Percentiles rank a stretch among this genome's conserved stretches.
These are phyloP conservation scores for Camellia granthamiana DNA, from an alignment of 148 eudicot genomes.

Conservation along the genomic window DNA sequence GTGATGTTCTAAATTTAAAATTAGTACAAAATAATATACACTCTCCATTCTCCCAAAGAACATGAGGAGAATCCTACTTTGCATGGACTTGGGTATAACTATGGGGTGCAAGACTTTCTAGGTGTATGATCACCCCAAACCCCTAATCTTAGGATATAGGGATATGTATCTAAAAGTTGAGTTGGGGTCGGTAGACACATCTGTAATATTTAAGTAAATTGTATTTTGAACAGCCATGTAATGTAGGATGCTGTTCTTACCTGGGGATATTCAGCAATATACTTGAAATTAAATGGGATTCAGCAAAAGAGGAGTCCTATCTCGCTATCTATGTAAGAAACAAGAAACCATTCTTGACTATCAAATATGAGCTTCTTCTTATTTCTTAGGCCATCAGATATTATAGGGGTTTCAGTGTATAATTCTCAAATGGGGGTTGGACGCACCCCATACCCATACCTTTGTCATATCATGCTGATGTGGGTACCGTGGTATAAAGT, in stretches of 20 bases:
- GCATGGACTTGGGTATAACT: not conserved
- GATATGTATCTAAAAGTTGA: not conserved
- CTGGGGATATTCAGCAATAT: not conserved
- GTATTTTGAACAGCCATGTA: not conserved
- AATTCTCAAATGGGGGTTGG: not conserved
- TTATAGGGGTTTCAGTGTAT: not conserved
- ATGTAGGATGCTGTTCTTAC: not conserved
- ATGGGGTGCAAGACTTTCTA: not conserved
- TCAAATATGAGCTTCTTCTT: not conserved
- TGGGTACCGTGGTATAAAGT: not conserved
- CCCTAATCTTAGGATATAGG: not conserved
- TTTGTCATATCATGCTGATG: not conserved
- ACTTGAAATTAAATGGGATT: slow-evolving; percentile 8
- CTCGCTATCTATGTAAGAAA: not conserved
- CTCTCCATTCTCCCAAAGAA: not conserved
- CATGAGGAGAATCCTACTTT: not conserved
- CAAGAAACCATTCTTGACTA: not conserved
- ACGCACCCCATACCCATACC: not conserved
- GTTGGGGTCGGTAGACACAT: not conserved
- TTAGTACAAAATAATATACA: not conserved
- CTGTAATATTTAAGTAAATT: not conserved
- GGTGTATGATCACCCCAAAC: not conserved
- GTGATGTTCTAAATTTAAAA: not conserved
- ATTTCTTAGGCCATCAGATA: not conserved
- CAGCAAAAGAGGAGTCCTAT: not conserved